phyloP scores from a whole-genome alignment of 345 rosid genomes.

The Reutealis trisperma region DNA sequence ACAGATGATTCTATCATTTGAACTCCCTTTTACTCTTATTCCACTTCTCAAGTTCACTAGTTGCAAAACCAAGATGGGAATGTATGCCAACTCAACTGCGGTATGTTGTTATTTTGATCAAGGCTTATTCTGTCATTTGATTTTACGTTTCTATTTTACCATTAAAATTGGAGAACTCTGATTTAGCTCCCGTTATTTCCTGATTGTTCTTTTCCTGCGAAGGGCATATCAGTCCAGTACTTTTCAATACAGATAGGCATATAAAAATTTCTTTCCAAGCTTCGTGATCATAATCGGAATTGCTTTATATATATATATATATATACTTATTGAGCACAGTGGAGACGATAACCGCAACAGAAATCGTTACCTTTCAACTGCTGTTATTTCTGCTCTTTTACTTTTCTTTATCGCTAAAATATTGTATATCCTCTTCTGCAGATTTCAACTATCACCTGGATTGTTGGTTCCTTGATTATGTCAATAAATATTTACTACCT shows the following conservation, averaged over 20 bases:
- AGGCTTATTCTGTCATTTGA: neutral
- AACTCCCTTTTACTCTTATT: slow-evolving; percentile 87
- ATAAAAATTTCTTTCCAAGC: neutral
- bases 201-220: neutral
- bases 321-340: neutral
- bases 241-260: neutral
- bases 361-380: neutral
- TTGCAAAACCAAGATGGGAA: slow-evolving; percentile 85
- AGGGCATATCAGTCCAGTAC: neutral
- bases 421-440: slow-evolving; percentile 15
- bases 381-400: neutral
- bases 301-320: neutral
- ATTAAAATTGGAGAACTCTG: no score
- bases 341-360: neutral
- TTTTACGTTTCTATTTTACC: neutral
- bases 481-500: slow-evolving; percentile 73
- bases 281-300: neutral
- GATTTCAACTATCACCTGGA: slow-evolving; percentile 77
- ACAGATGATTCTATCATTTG: slow-evolving; percentile 96
- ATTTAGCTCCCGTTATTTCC: neutral
- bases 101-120: slow-evolving; percentile 37
- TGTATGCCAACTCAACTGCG: slow-evolving; percentile 53
- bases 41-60: slow-evolving; percentile 97
- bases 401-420: neutral
- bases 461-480: slow-evolving; percentile 75